These are phyloP conservation scores for Candida koratica DNA, from an alignment of 805 yeast genomes.

Conservation along the genomic window DNA sequence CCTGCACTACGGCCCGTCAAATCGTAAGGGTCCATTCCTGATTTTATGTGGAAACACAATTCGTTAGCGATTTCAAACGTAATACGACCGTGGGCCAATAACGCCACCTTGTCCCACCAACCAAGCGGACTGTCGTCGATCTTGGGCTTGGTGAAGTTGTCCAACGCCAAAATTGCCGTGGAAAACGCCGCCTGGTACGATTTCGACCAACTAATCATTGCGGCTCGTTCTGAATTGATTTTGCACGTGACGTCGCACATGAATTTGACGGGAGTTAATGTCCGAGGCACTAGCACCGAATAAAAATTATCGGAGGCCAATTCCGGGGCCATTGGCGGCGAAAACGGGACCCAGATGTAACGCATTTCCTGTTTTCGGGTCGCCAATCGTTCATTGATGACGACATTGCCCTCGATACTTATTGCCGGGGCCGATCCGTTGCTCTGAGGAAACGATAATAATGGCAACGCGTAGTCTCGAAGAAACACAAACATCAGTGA, in stretches of 20 bases:
- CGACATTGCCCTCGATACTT: constrained; percentile 42
- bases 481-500: constrained; percentile 42
- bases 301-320: constrained; percentile 44
- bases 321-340: constrained; percentile 43
- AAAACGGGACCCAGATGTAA: constrained; percentile 53
- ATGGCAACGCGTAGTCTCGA: constrained; percentile 56
- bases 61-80: constrained; percentile 47
- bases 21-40: constrained; percentile 56
- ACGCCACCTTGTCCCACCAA: constrained; percentile 53
- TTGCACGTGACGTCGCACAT: constrained; percentile 46
- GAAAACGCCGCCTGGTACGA: constrained; percentile 58
- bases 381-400: constrained; percentile 54
- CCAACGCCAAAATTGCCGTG: constrained; percentile 43
- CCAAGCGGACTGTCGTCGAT: constrained; percentile 45
- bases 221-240: constrained; percentile 44
- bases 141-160: constrained; percentile 43
- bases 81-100: constrained; percentile 51
- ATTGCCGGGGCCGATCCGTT: constrained; percentile 24
- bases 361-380: constrained; percentile 42
- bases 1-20: constrained; percentile 59
- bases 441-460: constrained; percentile 46
- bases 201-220: constrained; percentile 61
- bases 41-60: constrained; percentile 59
- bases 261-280: constrained; percentile 59
- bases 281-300: constrained; percentile 55